Conservation (phyloP, 2,329 filamentous ascomycete species). For the Aspergillus aculeatus region DNA sequence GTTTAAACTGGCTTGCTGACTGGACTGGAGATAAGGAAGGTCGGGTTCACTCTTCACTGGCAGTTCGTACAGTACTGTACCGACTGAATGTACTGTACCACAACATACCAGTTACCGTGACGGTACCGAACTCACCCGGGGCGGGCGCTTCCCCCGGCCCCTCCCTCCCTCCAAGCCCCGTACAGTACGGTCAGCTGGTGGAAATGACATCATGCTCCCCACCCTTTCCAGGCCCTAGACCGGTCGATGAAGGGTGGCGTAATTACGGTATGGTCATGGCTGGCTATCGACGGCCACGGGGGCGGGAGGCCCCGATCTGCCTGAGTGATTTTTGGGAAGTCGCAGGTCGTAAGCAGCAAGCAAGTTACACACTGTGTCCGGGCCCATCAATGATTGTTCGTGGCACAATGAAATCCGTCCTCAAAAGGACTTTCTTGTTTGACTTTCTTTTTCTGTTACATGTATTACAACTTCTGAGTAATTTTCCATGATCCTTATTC, state of each 20-base stretch:
- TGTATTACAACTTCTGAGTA: neutral
- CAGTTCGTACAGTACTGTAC: neutral
- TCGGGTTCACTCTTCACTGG: neutral
- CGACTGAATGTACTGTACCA: no score
- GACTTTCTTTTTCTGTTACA: neutral
- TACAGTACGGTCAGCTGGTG: constrained; percentile 11
- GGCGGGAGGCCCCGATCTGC: constrained; percentile 13
- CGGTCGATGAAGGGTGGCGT: constrained; percentile 25
- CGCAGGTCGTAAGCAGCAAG: neutral
- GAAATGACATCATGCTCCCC: constrained; percentile 27
- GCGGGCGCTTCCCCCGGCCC: constrained; percentile 7
- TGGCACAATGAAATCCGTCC: neutral
- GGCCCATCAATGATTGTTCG: neutral
- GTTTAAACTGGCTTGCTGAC: no score
- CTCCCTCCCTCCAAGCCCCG: constrained; percentile 1
- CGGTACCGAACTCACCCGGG: constrained; percentile 3
- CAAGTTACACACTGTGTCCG: neutral
- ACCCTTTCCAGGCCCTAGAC: constrained; percentile 26
- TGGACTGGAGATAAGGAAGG: neutral
- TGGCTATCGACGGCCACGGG: constrained; percentile 5
- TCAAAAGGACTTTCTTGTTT: neutral
- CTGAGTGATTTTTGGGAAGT: constrained; percentile 17
- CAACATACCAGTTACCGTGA: neutral
- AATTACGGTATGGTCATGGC: constrained; percentile 16
- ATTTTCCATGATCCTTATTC: neutral